A percentile compares a stretch with the other conserved stretches of the same genome.
phyloP scores from a whole-genome alignment of 2,329 filamentous ascomycete genomes.

The Exutisphaerella laricina region DNA sequence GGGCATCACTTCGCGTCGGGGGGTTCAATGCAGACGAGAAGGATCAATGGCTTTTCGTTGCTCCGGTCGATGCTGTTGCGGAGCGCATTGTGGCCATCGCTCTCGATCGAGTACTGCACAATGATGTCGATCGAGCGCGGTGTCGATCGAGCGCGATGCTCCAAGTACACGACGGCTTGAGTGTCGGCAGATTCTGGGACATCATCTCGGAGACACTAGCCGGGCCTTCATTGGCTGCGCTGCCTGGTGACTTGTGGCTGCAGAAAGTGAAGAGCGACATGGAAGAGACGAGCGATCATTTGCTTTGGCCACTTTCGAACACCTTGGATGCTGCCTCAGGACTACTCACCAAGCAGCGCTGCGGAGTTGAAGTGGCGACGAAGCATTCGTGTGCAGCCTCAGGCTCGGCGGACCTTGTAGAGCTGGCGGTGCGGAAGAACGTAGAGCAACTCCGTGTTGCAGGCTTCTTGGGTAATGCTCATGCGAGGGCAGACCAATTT shows the following conservation, averaged over 20 bases:
- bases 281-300: slow-evolving; percentile 1
- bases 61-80: not conserved
- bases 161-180: not conserved
- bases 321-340: not conserved
- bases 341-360: not conserved
- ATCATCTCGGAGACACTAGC: not conserved
- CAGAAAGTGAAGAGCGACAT: slow-evolving; percentile 1
- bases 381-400: no score
- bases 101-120: no score
- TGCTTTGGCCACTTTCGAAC: slow-evolving; percentile 1
- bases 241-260: not conserved
- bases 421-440: no score
- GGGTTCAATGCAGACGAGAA: slow-evolving; percentile 1
- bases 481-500: no score
- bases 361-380: no score
- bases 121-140: no score
- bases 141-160: no score
- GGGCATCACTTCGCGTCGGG: slow-evolving; percentile 2
- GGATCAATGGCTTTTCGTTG: slow-evolving; percentile 5
- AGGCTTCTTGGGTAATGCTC: no score
- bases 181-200: not conserved
- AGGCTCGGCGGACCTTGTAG: no score
- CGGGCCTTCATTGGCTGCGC: not conserved
- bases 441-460: no score
- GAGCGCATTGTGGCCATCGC: not conserved